Evolutionary conservation across 139 green algal species (phyloP), one percentile per base, ranked within the genome.

Genomic region (Chlorella sorokiniana): DNA sequence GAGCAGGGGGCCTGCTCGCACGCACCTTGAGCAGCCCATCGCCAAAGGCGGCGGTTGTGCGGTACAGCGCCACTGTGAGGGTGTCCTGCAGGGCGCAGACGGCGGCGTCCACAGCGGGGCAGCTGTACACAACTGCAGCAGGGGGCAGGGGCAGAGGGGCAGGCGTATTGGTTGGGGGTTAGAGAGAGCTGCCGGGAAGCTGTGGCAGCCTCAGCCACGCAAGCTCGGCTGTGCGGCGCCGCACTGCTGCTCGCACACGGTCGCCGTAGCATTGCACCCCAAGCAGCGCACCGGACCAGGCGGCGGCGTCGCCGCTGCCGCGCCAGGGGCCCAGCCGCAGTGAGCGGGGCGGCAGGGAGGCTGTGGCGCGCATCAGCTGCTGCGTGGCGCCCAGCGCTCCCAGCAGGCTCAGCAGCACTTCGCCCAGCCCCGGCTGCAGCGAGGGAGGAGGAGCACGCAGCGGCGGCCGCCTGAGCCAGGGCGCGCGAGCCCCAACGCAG

Each of bases 331-430:
- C 70, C 76, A 82, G 29, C 4, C n/a, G 44, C 35, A 77, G 37
- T 23, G 77, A 64, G n/a, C 83, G 67, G 4, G 72, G 51, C 54
- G 76, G 45, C 65, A 81, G 68, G 48, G 22, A 64, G 40, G 68
- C n/a, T 16, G 52, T 48, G 4, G 51, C n/a, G 20, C 67, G 74
- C 38, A 65, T 33, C 6, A 86, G n/a, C 51, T 80, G 69, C 56
- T 76, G 81, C 20, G 41, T 23, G 4, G 72, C 71, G 9, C 41
- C 45, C 81, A 86, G 81, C 38, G 59, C 61, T 40, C 75, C 44
- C 75, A 86, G 81, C 75, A 86, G 67, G 64, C 54, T 62, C 37
- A 84, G 56, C 61, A 83, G 69, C 63, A 84, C 78, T 27, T 88
- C 84, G 14, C 70, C 68, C 69, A 84, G 69, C 6, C 69, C 56